Percentiles rank a stretch among this genome's conserved stretches.
Conservation (phyloP, 1,284 basidiomycete genomes). For the Porphyrellus sp. region DNA sequence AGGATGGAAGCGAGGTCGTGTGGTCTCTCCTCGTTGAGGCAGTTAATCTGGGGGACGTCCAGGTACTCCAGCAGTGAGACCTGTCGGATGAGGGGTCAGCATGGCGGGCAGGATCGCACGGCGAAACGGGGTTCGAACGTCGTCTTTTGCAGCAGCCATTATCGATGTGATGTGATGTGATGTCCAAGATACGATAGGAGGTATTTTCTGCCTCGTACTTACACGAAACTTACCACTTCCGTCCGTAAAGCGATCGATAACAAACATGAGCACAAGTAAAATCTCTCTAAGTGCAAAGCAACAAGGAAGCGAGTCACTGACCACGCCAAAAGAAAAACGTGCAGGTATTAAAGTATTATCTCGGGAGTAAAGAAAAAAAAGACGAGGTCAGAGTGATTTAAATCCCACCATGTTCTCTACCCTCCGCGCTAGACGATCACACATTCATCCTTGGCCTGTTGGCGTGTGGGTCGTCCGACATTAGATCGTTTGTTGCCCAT, state of each 20-base stretch:
- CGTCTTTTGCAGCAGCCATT: conserved; percentile 30
- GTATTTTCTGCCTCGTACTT: conserved; percentile 3
- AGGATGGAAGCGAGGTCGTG: conserved; percentile 66
- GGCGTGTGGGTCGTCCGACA: conserved; percentile 81
- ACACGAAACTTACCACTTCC: neutral
- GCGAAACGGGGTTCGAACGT: conserved; percentile 21
- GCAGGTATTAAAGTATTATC: conserved; percentile 16
- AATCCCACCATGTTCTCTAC: conserved; percentile 9
- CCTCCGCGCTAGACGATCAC: conserved; percentile 58
- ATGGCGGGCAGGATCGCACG: neutral
- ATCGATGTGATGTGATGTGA: conserved; percentile 1
- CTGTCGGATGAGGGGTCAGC: conserved; percentile 30
- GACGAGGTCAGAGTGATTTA: conserved; percentile 4
- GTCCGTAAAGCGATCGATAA: conserved; percentile 8
- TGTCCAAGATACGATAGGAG: conserved; percentile 11
- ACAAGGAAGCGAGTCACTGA: conserved; percentile 3
- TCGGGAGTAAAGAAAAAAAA: neutral
- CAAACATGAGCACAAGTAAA: conserved; percentile 1
- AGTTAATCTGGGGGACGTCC: conserved; percentile 62
- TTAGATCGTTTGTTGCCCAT: conserved; percentile 70
- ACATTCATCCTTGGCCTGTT: conserved; percentile 91
- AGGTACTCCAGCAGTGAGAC: conserved; percentile 60
- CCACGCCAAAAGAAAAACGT: conserved; percentile 6
- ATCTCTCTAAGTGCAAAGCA: conserved; percentile 2
- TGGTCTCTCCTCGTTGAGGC: conserved; percentile 68